Evolutionary conservation across 139 green algal genomes (phyloP), one percentile per base, ranked within the genome.

Genomic region (Tetradesmus obliquus): DNA sequence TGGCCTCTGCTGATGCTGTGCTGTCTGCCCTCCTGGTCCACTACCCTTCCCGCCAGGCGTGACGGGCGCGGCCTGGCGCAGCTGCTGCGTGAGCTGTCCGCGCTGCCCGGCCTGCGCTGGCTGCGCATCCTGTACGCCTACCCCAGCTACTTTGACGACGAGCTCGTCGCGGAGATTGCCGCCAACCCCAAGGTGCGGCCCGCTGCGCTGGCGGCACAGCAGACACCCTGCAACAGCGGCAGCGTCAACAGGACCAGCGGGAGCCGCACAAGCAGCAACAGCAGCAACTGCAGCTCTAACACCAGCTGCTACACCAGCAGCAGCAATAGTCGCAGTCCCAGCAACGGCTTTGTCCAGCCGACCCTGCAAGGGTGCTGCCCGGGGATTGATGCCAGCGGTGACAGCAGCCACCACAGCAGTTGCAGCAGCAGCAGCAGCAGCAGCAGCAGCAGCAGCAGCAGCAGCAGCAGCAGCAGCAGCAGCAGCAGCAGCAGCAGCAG

Each of bases 91-190:
- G 96, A 97, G 92, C 95, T 99, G 84, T 92, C 90, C 17, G 93
- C 95, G 79, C 87, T 99, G 10, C 93, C 97, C 69, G 95, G 95
- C 5, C 86, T 99, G 62, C 86, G 93, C 17, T 99, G 97, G 97
- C 97, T 99, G 84, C 93, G 97, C 22, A 95, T 99, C 58, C 94
- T 99, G 57, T 99, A 99, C 90, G 91, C 89, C 79, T 99, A 99
- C 91, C 97, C 97, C 51, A 97, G 88, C 88, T 97, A 97, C 72
- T 97, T 97, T 87, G 92, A 90, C 55, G 95, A 97, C 51, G 95
- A 97, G 74, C 94, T 99, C 1, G 97, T 99, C 19, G 93, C 97
- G 8, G 97, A 98, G 85, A 99, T 99, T 80, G 97, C 97, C 22
- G 94, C 54, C 84, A 98, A 98, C 90, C 94, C 94, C 53, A 98